phyloP scores from a whole-genome alignment of 176 grass and related monocot genomes.

The barley (Hordeum vulgare) region DNA sequence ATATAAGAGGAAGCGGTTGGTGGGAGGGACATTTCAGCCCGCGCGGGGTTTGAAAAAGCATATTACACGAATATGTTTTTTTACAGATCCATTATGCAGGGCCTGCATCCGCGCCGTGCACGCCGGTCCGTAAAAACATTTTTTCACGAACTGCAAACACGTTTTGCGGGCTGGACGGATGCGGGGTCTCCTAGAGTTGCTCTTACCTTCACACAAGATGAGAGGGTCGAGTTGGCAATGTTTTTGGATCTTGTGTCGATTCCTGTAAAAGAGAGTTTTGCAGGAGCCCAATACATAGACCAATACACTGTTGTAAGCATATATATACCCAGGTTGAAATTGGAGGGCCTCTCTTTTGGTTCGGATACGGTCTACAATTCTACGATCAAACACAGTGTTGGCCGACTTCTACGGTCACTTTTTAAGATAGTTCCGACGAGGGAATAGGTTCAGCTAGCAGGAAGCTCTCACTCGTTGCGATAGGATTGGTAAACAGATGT shows the following conservation, averaged over 20 bases:
- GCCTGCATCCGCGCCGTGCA: too few relatives aligned
- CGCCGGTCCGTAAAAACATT: too few relatives aligned
- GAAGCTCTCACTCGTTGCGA: slow-evolving; percentile 84
- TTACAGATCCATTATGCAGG: too few relatives aligned
- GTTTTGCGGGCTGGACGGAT: too few relatives aligned
- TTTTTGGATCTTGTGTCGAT: slow-evolving; percentile 77
- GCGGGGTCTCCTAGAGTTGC: too few relatives aligned
- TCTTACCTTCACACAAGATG: slow-evolving; percentile 77
- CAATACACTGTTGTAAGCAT: slow-evolving; percentile 79
- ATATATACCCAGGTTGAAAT: slow-evolving; percentile 73
- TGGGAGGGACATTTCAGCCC: too few relatives aligned
- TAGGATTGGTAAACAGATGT: slow-evolving; percentile 89
- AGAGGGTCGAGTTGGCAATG: slow-evolving; percentile 86
- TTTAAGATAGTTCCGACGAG: slow-evolving; percentile 85
- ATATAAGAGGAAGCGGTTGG: too few relatives aligned
- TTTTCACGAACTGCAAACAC: too few relatives aligned
- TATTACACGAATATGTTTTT: too few relatives aligned
- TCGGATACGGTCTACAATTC: slow-evolving; percentile 92
- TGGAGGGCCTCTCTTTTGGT: slow-evolving; percentile 75
- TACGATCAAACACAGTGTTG: slow-evolving; percentile 89
- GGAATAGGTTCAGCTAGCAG: slow-evolving; percentile 76
- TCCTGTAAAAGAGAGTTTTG: slow-evolving; percentile 93
- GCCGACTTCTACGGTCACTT: slow-evolving; percentile 55
- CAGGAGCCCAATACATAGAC: slow-evolving; percentile 92
- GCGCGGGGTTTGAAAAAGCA: too few relatives aligned